Conservation (phyloP, 345 rosid species). For the Syzygium jambos region DNA sequence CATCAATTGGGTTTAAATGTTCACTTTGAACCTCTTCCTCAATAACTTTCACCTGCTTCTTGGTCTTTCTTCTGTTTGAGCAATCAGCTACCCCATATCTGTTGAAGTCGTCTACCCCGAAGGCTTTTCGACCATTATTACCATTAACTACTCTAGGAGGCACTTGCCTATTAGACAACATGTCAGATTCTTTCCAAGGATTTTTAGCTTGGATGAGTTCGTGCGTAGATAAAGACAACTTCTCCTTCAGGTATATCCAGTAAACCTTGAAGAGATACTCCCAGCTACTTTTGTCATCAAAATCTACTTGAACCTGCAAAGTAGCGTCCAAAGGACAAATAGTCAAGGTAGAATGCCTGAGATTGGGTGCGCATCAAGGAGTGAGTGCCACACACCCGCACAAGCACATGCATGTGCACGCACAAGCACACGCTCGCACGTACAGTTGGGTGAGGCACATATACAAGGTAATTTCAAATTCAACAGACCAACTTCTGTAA, state of each 20-base stretch:
- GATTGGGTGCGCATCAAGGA: neutral
- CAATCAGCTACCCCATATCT: slow-evolving; percentile 31
- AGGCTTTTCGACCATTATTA: slow-evolving; percentile 18
- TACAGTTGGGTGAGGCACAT: neutral
- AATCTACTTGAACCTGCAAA: slow-evolving; percentile 86
- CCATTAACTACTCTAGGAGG: slow-evolving; percentile 17
- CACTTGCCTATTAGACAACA: slow-evolving; percentile 14
- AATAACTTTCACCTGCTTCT: slow-evolving; percentile 14
- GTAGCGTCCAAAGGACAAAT: neutral
- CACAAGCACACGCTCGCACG: neutral
- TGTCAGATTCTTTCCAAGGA: slow-evolving; percentile 59
- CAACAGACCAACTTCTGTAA: neutral
- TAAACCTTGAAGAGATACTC: slow-evolving; percentile 95
- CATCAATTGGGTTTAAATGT: neutral
- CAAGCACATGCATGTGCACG: neutral
- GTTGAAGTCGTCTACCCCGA: slow-evolving; percentile 12
- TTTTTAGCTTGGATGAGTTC: slow-evolving; percentile 74
- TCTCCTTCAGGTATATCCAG: slow-evolving; percentile 71
- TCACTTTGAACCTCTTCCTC: neutral
- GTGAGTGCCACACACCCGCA: neutral
- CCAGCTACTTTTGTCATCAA: slow-evolving; percentile 95
- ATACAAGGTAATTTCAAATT: neutral
- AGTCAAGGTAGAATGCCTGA: neutral
- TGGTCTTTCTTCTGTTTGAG: slow-evolving; percentile 46
- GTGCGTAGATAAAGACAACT: slow-evolving; percentile 51